Evolutionary conservation across 1,284 basidiomycete species (phyloP).

Genomic region (Marasmius sp.): DNA sequence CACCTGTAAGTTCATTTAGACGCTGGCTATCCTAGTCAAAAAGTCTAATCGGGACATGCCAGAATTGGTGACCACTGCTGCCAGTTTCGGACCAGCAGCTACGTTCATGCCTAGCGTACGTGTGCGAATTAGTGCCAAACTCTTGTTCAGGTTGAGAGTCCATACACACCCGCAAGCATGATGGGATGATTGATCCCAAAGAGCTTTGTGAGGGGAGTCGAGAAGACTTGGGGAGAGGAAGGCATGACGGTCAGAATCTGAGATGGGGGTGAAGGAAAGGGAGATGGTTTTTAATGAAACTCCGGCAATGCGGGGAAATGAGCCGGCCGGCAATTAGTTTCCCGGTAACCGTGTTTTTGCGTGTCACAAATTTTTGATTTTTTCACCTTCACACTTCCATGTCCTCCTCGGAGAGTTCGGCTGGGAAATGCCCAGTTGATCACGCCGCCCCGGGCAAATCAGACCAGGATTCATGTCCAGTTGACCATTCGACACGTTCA

Average conservation of each 20-base stretch:
- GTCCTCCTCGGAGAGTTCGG: constrained; percentile 10
- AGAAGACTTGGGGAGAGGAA: constrained; percentile 55
- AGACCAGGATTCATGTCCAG: constrained; percentile 44
- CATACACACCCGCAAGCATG: constrained; percentile 51
- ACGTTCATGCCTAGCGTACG: constrained; percentile 66
- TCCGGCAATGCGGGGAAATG: background rate
- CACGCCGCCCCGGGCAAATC: constrained; percentile 27
- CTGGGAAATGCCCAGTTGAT: constrained; percentile 63
- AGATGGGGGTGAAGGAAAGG: constrained; percentile 5
- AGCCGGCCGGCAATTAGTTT: background rate
- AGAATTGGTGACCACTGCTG: constrained; percentile 75
- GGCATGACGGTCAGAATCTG: constrained; percentile 40
- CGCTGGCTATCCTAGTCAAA: background rate
- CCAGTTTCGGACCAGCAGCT: constrained; percentile 75
- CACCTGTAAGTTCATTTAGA: constrained; percentile 38
- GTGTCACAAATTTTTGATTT: background rate
- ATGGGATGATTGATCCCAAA: constrained; percentile 84
- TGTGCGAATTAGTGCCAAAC: background rate
- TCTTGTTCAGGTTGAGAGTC: background rate
- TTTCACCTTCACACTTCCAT: constrained; percentile 2
- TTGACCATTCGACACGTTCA: constrained; percentile 48
- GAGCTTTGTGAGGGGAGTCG: constrained; percentile 63
- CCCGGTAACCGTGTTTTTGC: background rate
- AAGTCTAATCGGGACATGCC: constrained; percentile 39
- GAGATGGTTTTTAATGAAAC: background rate